These are phyloP conservation scores for Suillus tomentosus DNA, from an alignment of 768 basidiomycete genomes.

Conservation along the genomic window DNA sequence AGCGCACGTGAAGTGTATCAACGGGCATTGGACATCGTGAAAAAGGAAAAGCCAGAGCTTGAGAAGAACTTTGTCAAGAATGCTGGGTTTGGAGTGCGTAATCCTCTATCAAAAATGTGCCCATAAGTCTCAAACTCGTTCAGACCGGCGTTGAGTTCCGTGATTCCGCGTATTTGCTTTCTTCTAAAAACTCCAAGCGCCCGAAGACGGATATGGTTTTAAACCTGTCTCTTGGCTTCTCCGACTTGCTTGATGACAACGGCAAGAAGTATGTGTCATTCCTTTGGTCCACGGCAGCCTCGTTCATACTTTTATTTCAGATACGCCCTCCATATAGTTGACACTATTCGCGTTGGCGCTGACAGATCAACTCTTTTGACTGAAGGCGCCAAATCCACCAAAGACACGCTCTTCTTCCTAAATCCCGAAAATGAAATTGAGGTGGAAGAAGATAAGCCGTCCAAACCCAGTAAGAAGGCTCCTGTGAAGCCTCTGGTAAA, in stretches of 20 bases:
- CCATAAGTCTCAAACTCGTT: conserved; percentile 6
- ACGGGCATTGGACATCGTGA: too few species aligned
- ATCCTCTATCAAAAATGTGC: neutral
- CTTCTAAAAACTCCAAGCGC: conserved; percentile 72
- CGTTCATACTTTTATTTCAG: conserved; percentile 38
- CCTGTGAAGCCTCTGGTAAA: conserved; percentile 56
- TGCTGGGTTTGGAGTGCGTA: conserved; percentile 86
- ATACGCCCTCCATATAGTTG: conserved; percentile 85
- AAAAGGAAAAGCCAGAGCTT: too few species aligned
- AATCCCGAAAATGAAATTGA: conserved; percentile 60
- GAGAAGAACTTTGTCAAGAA: too few species aligned
- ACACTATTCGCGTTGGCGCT: conserved; percentile 80
- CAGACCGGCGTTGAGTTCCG: conserved; percentile 97
- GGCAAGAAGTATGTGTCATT: conserved; percentile 67
- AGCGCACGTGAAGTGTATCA: too few species aligned
- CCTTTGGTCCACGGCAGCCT: neutral
- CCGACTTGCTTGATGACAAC: conserved; percentile 73
- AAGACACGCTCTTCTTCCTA: conserved; percentile 88
- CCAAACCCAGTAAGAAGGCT: conserved; percentile 56
- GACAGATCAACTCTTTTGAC: conserved; percentile 73
- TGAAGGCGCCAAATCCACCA: conserved; percentile 79
- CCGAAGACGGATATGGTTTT: conserved; percentile 84
- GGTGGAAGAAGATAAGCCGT: conserved; percentile 50
- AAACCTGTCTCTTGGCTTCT: conserved; percentile 83
- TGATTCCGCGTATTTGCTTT: conserved; percentile 82